phyloP scores from a whole-genome alignment of 225 moss, liverwort and hornwort species.

The Marchantia paleacea region DNA sequence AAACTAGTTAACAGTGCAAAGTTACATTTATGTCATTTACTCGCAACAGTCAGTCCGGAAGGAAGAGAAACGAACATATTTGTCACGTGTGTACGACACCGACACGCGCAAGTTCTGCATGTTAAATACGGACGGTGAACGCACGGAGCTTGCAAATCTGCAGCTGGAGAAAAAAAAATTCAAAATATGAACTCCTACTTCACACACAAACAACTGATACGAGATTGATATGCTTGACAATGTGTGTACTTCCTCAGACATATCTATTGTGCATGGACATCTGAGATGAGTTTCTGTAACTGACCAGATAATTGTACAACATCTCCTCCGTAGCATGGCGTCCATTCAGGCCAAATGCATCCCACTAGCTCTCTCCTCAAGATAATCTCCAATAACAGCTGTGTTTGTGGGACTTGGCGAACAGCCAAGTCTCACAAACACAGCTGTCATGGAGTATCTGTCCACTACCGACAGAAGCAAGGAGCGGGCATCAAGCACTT shows the following conservation, averaged over 20 bases:
- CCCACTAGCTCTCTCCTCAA: too few relatives aligned
- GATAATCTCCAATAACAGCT: too few relatives aligned
- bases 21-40: background rate
- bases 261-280: background rate
- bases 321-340: background rate
- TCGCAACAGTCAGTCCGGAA: too few relatives aligned
- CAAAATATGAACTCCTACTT: too few relatives aligned
- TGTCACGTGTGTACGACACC: background rate
- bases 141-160: too few relatives aligned
- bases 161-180: too few relatives aligned
- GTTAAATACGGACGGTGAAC: background rate
- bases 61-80: background rate
- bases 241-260: background rate
- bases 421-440: too few relatives aligned
- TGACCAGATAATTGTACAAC: background rate
- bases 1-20: background rate
- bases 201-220: background rate
- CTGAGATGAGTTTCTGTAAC: slow-evolving; percentile 1
- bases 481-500: too few relatives aligned
- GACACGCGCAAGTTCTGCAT: background rate
- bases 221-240: background rate
- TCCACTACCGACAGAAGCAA: too few relatives aligned
- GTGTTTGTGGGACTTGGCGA: too few relatives aligned
- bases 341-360: background rate
- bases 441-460: too few relatives aligned